Percentiles rank a stretch among this genome's conserved stretches.
These are phyloP conservation scores for Macadamia integrifolia DNA, from an alignment of 164 flowering plant species.

Conservation along the genomic window DNA sequence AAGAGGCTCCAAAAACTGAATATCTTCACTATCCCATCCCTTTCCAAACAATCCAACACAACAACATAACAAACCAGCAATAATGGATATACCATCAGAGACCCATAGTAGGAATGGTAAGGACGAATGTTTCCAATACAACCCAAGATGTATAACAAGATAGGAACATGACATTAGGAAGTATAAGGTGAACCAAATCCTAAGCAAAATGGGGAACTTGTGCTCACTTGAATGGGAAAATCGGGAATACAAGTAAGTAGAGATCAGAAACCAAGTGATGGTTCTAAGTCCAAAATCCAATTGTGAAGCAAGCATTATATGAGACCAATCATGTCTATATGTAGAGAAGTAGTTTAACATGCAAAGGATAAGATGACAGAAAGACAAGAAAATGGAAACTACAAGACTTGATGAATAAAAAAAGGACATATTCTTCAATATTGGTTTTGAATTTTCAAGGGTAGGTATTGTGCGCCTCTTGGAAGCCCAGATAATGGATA, in stretches of 20 bases:
- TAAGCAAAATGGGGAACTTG: conserved; percentile 19
- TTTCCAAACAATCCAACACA: conserved; percentile 16
- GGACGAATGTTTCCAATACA: too few species aligned
- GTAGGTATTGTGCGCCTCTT: too few species aligned
- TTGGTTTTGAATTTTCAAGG: conserved; percentile 15
- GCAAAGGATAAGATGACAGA: conserved; percentile 36
- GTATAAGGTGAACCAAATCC: conserved; percentile 30
- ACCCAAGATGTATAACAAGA: too few species aligned
- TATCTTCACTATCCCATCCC: conserved; percentile 8
- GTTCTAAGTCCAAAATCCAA: not conserved
- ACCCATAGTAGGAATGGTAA: too few species aligned
- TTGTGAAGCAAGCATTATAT: conserved; percentile 31
- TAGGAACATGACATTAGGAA: conserved; percentile 9
- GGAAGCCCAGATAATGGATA: too few species aligned
- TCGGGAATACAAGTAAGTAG: too few species aligned
- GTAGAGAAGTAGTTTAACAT: conserved; percentile 39
- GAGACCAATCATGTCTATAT: conserved; percentile 55
- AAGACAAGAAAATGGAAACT: conserved; percentile 36
- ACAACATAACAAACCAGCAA: conserved; percentile 9
- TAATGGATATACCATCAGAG: too few species aligned
- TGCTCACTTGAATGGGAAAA: conserved; percentile 2
- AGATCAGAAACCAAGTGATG: too few species aligned
- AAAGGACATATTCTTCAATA: conserved; percentile 13
- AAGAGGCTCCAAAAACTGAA: conserved; percentile 20
- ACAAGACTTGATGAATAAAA: conserved; percentile 28